Conservation (phyloP, 2,329 filamentous ascomycete species). For the Penicillium sumatraense region DNA sequence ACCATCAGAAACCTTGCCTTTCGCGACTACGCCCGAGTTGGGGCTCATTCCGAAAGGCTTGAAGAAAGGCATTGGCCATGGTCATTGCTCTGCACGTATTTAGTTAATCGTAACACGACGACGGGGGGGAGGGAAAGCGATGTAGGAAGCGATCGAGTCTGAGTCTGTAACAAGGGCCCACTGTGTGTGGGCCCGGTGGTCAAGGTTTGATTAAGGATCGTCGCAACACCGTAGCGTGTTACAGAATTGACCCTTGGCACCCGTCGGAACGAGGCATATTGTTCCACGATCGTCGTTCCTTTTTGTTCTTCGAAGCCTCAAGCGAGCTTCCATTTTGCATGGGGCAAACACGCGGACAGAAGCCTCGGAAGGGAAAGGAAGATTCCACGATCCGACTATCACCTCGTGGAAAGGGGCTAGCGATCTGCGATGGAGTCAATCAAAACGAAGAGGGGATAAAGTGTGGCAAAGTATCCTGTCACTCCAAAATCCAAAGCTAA, state of each 20-base stretch:
- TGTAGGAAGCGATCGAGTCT: slow-evolving; percentile 26
- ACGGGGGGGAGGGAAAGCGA: not conserved
- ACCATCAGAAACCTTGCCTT: not conserved
- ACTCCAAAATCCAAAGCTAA: not conserved
- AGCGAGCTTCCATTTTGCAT: slow-evolving; percentile 22
- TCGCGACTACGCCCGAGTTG: slow-evolving; percentile 21
- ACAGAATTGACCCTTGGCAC: slow-evolving; percentile 31
- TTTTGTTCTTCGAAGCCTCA: slow-evolving; percentile 24
- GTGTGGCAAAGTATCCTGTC: slow-evolving; percentile 3
- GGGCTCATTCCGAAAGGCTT: slow-evolving; percentile 18
- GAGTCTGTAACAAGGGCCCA: slow-evolving; percentile 22
- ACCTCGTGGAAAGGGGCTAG: slow-evolving; percentile 1
- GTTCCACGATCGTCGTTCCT: slow-evolving; percentile 22
- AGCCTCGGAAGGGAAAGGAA: slow-evolving; percentile 13
- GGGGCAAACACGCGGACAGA: slow-evolving; percentile 7
- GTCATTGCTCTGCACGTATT: slow-evolving; percentile 1
- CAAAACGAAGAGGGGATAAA: not conserved
- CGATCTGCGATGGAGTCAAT: slow-evolving; percentile 15
- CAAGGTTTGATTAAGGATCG: slow-evolving; percentile 48
- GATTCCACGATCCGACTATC: slow-evolving; percentile 17
- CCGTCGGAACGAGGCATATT: slow-evolving; percentile 25
- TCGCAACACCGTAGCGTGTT: slow-evolving; percentile 37
- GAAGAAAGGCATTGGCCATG: not conserved
- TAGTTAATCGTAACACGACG: not conserved
- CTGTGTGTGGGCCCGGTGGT: slow-evolving; percentile 22